Conservation (phyloP, 129 eudicot species). For the Artemisia annua region DNA sequence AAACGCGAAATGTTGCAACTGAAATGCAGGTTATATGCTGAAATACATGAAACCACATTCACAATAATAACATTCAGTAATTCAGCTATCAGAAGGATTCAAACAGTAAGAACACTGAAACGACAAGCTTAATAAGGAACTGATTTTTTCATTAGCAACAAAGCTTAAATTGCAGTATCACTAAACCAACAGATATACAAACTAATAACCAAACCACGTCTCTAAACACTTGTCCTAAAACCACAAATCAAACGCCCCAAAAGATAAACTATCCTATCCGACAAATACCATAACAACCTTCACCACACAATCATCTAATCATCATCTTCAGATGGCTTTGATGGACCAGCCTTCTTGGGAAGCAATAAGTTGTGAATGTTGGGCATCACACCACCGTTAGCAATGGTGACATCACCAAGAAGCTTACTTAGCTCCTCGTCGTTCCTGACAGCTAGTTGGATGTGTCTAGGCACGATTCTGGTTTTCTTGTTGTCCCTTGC, state of each 20-base stretch:
- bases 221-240: constrained; percentile 2
- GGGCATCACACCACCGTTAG: constrained; percentile 48
- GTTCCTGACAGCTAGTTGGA: constrained; percentile 41
- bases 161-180: constrained; percentile 7
- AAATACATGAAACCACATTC: background rate
- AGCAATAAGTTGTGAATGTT: constrained; percentile 39
- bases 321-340: constrained; percentile 32
- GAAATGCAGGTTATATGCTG: background rate
- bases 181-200: constrained; percentile 24
- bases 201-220: constrained; percentile 10
- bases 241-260: background rate
- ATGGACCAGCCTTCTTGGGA: constrained; percentile 35
- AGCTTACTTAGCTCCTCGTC: constrained; percentile 42
- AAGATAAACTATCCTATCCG: background rate
- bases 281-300: background rate
- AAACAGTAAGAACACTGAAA: no score
- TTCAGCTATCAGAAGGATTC: no score
- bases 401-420: constrained; percentile 43
- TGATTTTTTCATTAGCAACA: constrained; percentile 18
- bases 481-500: constrained; percentile 48
- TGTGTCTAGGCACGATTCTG: constrained; percentile 38
- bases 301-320: background rate
- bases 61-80: no score
- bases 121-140: constrained; percentile 23
- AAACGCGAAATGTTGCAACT: background rate